These are phyloP conservation scores for Erodium chrysanthum DNA, from an alignment of 441 rosid species.

Conservation along the genomic window DNA sequence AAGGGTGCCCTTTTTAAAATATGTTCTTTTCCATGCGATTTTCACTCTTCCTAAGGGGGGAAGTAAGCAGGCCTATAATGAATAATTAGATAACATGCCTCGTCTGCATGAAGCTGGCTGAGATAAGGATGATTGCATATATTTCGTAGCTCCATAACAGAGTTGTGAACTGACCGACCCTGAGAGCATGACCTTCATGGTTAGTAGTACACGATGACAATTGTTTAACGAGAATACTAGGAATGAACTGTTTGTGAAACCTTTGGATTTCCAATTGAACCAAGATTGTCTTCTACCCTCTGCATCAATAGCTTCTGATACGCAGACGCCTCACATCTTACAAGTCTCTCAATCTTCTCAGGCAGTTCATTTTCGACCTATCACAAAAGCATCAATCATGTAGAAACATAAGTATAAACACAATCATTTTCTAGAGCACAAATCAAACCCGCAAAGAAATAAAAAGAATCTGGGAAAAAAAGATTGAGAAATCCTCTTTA, in stretches of 20 bases:
- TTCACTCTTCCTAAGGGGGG: slow-evolving; percentile 7
- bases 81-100: slow-evolving; percentile 42
- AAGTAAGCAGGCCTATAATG: slow-evolving; percentile 15
- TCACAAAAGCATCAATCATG: slow-evolving; percentile 20
- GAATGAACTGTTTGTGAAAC: slow-evolving; percentile 27
- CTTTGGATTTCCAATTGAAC: slow-evolving; percentile 74
- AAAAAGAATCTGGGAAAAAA: neutral
- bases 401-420: neutral
- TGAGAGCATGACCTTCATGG: slow-evolving; percentile 26
- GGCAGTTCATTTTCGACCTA: slow-evolving; percentile 93
- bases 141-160: slow-evolving; percentile 95
- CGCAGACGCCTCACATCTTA: slow-evolving; percentile 92
- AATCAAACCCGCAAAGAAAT: neutral
- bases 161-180: slow-evolving; percentile 84
- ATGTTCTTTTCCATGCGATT: slow-evolving; percentile 2
- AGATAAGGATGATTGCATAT: slow-evolving; percentile 95
- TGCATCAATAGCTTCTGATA: slow-evolving; percentile 91
- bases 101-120: slow-evolving; percentile 90
- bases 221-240: neutral
- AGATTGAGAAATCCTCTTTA: neutral
- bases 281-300: slow-evolving; percentile 93
- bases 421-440: neutral
- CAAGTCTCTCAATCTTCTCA: slow-evolving; percentile 85
- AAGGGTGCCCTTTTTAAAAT: neutral
- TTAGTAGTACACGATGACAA: slow-evolving; percentile 14